Percentiles rank a stretch among this genome's conserved stretches.
Evolutionary conservation across 805 yeast genomes (phyloP).

Genomic region (Isabelozyma gotoi): DNA sequence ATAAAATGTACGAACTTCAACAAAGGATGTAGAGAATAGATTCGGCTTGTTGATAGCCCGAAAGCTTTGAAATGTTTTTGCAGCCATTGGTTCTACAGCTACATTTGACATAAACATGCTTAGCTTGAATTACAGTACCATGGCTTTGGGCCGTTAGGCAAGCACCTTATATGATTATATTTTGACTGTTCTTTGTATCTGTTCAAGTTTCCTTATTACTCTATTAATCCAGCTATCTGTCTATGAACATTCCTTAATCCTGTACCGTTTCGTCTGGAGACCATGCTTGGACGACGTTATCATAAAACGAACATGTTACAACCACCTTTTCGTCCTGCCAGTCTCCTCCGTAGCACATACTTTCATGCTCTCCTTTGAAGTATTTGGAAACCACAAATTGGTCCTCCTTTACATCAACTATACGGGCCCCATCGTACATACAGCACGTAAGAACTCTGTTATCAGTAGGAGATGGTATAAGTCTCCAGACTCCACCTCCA

Average conservation of each 20-base stretch:
- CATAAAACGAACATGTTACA: conserved; percentile 91
- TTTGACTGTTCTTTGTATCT: not conserved
- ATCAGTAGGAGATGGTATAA: conserved; percentile 57
- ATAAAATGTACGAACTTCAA: not conserved
- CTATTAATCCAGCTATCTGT: too few relatives aligned
- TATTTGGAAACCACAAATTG: conserved; percentile 34
- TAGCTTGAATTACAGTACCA: too few relatives aligned
- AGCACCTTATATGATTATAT: not conserved
- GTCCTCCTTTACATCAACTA: conserved; percentile 38
- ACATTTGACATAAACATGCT: too few relatives aligned
- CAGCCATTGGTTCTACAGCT: too few relatives aligned
- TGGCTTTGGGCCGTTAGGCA: too few relatives aligned
- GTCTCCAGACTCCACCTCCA: conserved; percentile 96
- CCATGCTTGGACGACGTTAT: conserved; percentile 81
- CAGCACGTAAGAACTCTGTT: conserved; percentile 73
- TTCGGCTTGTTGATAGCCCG: too few relatives aligned
- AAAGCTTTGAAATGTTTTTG: too few relatives aligned
- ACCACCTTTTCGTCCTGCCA: conserved; percentile 59
- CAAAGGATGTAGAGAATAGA: too few relatives aligned
- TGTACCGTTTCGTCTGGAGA: conserved; percentile 20
- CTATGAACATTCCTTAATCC: too few relatives aligned
- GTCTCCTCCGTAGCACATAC: conserved; percentile 96
- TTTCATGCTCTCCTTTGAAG: conserved; percentile 71
- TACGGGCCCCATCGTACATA: conserved; percentile 93
- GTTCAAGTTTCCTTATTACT: not conserved